phyloP scores from a whole-genome alignment of 441 rosid genomes.

The Erysimum cheiri region DNA sequence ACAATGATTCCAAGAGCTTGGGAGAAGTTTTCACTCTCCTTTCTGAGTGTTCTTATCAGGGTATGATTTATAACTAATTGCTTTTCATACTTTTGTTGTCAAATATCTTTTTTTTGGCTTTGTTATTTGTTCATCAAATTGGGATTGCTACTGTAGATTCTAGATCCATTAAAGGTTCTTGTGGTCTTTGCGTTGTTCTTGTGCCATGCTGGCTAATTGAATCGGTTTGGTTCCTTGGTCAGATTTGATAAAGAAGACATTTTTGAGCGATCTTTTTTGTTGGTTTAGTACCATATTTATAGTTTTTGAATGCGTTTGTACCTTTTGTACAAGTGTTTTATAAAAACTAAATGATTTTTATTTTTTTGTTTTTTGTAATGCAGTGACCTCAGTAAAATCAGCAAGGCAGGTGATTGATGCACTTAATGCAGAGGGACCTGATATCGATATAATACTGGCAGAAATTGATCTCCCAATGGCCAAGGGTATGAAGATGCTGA shows the following conservation, averaged over 20 bases:
- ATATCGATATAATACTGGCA: slow-evolving; percentile 90
- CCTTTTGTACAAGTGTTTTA: neutral
- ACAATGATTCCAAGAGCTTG: slow-evolving; percentile 74
- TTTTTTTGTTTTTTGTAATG: slow-evolving; percentile 17
- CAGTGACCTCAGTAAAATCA: slow-evolving; percentile 90
- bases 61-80: slow-evolving; percentile 44
- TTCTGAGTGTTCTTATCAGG: slow-evolving; percentile 88
- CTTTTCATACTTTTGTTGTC: neutral
- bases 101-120: slow-evolving; percentile 17
- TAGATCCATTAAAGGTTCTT: slow-evolving; percentile 22
- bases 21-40: slow-evolving; percentile 83
- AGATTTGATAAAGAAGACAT: neutral
- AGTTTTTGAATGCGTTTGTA: neutral
- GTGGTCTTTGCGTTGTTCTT: neutral
- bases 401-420: slow-evolving; percentile 97
- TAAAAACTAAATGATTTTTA: neutral
- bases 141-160: slow-evolving; percentile 11
- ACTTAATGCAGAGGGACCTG: slow-evolving; percentile 93
- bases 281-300: neutral
- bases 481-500: slow-evolving; percentile 96
- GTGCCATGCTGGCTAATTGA: neutral
- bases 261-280: neutral
- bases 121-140: neutral
- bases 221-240: neutral
- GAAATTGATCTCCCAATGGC: slow-evolving; percentile 96